Conservation (phyloP, 1,139 yeast genomes). For the Meyerozyma athensensis region DNA sequence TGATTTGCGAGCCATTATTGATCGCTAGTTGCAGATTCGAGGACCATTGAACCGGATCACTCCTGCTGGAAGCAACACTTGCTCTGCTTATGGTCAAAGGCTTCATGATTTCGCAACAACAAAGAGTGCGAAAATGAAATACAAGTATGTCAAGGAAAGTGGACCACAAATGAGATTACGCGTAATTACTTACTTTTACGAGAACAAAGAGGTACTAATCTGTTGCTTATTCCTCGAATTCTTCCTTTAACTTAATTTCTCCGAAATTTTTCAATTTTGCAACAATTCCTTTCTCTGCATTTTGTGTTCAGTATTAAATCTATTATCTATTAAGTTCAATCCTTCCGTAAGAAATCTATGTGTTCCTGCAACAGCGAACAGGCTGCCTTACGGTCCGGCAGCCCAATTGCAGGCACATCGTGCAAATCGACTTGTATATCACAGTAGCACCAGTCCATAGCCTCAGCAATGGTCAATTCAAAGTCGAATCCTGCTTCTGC, state of each 20-base stretch:
- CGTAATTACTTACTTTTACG: too few relatives aligned
- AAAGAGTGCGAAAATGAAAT: background rate
- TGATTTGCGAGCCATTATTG: slow-evolving; percentile 30
- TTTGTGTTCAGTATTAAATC: background rate
- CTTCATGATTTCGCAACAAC: slow-evolving; percentile 13
- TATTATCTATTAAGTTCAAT: background rate
- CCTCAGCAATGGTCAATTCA: slow-evolving; percentile 23
- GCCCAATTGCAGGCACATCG: slow-evolving; percentile 19
- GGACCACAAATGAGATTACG: too few relatives aligned
- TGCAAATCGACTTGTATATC: slow-evolving; percentile 17
- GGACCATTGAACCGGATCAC: slow-evolving; percentile 36
- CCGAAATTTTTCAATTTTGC: too few relatives aligned
- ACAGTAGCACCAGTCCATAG: slow-evolving; percentile 28
- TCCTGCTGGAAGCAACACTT: slow-evolving; percentile 17
- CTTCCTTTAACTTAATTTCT: too few relatives aligned
- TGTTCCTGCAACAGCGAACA: slow-evolving; percentile 25
- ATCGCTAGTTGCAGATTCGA: slow-evolving; percentile 35
- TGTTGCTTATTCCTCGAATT: too few relatives aligned
- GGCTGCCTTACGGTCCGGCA: slow-evolving; percentile 19
- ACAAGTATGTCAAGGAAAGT: background rate
- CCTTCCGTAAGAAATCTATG: slow-evolving; percentile 17
- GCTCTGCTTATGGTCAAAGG: slow-evolving; percentile 20
- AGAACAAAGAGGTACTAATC: too few relatives aligned
- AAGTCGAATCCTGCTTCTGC: slow-evolving; percentile 27
- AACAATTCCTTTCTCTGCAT: too few relatives aligned